These are phyloP conservation scores for Setaria italica DNA, from an alignment of 202 grass and related monocot species.

Conservation along the genomic window DNA sequence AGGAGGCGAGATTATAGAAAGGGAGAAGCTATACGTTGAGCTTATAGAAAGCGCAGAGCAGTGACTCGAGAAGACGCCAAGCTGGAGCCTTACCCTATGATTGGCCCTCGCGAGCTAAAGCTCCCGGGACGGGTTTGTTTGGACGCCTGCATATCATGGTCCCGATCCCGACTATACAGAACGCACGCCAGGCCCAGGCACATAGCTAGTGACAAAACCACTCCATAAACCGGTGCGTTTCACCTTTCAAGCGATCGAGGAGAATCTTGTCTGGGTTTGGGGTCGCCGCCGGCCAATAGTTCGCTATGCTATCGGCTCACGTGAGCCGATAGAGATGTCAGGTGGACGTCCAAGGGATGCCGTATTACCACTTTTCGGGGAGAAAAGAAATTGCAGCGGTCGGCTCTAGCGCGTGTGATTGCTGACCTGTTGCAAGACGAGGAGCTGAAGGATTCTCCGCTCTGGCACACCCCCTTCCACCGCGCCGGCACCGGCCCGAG, in stretches of 20 bases:
- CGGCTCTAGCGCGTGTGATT: not conserved
- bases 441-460: constrained; percentile 71
- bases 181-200: not conserved
- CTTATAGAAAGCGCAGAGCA: constrained; percentile 3
- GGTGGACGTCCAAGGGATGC: not conserved
- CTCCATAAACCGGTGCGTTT: not conserved
- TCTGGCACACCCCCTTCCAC: constrained; percentile 84
- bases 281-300: not conserved
- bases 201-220: not conserved
- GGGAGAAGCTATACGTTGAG: too few relatives aligned
- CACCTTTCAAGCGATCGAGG: not conserved
- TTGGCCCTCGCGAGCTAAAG: not conserved
- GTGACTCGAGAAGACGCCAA: constrained; percentile 7
- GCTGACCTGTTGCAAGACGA: constrained; percentile 84
- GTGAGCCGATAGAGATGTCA: not conserved
- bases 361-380: not conserved
- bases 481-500: constrained; percentile 63
- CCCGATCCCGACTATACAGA: not conserved
- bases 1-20: not conserved
- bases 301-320: not conserved
- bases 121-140: not conserved
- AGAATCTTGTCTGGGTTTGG: not conserved
- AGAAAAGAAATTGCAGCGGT: too few relatives aligned
- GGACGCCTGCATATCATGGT: not conserved
- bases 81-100: constrained; percentile 5